phyloP scores from a whole-genome alignment of 495 filamentous ascomycete genomes.

The Lophiostoma macrostomum region DNA sequence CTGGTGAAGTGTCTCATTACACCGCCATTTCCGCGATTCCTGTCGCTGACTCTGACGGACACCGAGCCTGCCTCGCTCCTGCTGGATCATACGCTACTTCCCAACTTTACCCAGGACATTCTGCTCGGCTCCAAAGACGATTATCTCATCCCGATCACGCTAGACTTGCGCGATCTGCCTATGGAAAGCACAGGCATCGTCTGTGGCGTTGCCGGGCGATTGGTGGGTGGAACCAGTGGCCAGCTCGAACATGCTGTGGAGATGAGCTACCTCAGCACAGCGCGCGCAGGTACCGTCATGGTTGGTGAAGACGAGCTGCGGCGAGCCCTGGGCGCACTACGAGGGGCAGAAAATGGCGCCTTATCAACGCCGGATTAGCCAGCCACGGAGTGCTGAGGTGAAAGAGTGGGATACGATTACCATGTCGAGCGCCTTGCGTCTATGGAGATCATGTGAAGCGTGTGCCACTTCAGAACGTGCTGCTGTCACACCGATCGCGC shows the following conservation, averaged over 20 bases:
- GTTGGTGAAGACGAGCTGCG: conserved; percentile 68
- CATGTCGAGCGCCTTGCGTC: not conserved
- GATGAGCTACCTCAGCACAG: conserved; percentile 87
- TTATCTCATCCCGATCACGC: conserved; percentile 79
- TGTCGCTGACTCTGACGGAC: conserved; percentile 80
- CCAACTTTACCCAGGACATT: conserved; percentile 52
- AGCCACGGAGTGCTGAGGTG: not conserved
- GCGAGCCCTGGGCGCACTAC: conserved; percentile 68
- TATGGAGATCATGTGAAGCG: not conserved
- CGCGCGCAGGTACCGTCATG: conserved; percentile 85
- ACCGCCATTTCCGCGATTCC: conserved; percentile 63
- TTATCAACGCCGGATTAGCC: conserved; percentile 26
- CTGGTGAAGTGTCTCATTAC: conserved; percentile 67
- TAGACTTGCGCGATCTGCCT: conserved; percentile 77
- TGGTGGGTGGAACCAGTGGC: conserved; percentile 56
- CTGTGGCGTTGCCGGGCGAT: conserved; percentile 79
- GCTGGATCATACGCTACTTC: conserved; percentile 70
- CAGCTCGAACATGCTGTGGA: conserved; percentile 56
- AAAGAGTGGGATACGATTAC: not conserved
- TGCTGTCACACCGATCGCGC: too few relatives aligned
- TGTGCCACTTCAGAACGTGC: too few relatives aligned
- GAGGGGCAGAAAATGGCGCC: conserved; percentile 35
- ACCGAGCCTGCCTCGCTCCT: conserved; percentile 81
- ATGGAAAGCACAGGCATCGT: conserved; percentile 92
- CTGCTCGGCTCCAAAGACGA: conserved; percentile 79